phyloP scores from a whole-genome alignment of 805 yeast genomes.

The Nakazawaea wickerhamii region DNA sequence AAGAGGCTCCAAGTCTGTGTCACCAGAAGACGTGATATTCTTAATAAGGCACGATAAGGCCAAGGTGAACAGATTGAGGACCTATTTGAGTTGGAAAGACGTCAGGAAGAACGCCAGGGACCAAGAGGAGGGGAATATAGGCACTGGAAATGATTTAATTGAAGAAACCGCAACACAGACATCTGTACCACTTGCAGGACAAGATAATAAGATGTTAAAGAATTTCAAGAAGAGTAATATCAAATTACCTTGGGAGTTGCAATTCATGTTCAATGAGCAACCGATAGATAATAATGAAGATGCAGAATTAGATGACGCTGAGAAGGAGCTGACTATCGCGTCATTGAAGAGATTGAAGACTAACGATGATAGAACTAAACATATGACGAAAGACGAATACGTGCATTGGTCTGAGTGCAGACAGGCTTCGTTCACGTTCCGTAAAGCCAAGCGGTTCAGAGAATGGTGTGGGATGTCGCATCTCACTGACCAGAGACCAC shows the following conservation, averaged over 20 bases:
- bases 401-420: conserved; percentile 99
- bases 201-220: conserved; percentile 42
- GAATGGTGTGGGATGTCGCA: conserved; percentile 93
- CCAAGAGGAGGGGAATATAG: conserved; percentile 47
- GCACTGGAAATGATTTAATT: conserved; percentile 28
- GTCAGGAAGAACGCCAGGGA: conserved; percentile 75
- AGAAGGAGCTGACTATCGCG: conserved; percentile 81
- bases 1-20: conserved; percentile 77
- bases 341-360: conserved; percentile 83
- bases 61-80: conserved; percentile 84
- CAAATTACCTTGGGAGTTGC: conserved; percentile 91
- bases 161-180: conserved; percentile 31
- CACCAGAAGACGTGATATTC: conserved; percentile 92
- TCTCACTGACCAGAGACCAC: conserved; percentile 84
- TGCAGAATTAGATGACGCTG: conserved; percentile 78
- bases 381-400: conserved; percentile 95
- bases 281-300: conserved; percentile 64
- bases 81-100: conserved; percentile 95
- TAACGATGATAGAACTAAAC: conserved; percentile 89
- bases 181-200: conserved; percentile 34
- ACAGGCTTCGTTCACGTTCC: conserved; percentile 92
- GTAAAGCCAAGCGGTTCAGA: conserved; percentile 88
- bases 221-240: conserved; percentile 72
- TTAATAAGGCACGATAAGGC: conserved; percentile 90
- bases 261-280: conserved; percentile 89